Base-by-base conservation (phyloP, 1,139 yeast species). In the Meyerozyma carpophila region DNA sequence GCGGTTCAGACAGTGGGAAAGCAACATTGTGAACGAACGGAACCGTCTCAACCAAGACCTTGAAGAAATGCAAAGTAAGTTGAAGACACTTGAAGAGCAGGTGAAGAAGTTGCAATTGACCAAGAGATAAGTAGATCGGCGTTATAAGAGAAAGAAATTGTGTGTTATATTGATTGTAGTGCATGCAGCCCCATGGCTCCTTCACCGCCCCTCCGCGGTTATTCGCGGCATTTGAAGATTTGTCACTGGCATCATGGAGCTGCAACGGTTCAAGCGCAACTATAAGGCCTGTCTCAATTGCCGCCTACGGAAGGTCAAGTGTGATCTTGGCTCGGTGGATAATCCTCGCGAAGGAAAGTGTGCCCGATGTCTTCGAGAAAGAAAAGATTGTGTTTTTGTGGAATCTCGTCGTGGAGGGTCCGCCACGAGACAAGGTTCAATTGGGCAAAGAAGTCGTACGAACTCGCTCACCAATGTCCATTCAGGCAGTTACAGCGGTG, bases 1-100 rank as follows among this genome's bases (percentile, higher is more conserved):
- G 59, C 79, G 98, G 62, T 94, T 93, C 70, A 84, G 95, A 73
- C 96, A 91, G 72, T 93, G 98, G 98, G 98, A 91, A 68, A 88
- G 90, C 55, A 91, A 91, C 62, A 88, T 93, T 55, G 94, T 90
- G 51, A 88, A 87, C 55, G 98, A 91, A 70, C 84, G 97, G 68
- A 89, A 90, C 66, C 82, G 96, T 64, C 78, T 94, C 63, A 93
- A 93, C 68, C 87, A 84, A 66, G 98, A 93, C 65, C 77, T 94
- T 59, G 97, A 91, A 58, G 90, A 86, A 55, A 80, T 93, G 68
- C 97, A 91, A 57, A 54, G 68, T 36, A 83, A 84, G 62, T 81
- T 84, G 58, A 84, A 83, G 62, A 65, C 77, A 44, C 70, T 85
- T 59, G 91, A 84, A 59, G 90, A 83, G 43, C 86, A 81, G 62